Conservation (phyloP, 306 rosid species). For the Benincasa hispida region DNA sequence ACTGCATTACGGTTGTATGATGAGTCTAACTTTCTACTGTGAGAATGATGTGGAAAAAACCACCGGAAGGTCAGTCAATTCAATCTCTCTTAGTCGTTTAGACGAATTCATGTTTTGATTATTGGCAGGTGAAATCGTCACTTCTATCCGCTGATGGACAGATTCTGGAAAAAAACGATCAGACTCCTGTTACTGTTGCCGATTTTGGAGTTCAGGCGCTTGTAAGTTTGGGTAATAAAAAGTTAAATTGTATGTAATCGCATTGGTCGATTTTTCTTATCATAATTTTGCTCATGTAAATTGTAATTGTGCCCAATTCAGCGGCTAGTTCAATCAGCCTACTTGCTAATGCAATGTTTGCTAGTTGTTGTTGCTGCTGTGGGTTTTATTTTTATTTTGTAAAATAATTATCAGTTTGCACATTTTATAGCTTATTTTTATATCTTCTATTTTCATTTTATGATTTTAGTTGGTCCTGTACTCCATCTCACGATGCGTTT, state of each 20-base stretch:
- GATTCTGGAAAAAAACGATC: conserved; percentile 50
- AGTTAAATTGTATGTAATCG: neutral
- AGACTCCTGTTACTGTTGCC: conserved; percentile 83
- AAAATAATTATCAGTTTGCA: neutral
- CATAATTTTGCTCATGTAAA: neutral
- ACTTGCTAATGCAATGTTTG: neutral
- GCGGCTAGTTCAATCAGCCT: neutral
- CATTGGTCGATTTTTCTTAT: neutral
- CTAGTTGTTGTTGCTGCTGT: neutral
- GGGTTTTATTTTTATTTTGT: neutral
- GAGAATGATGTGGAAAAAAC: neutral
- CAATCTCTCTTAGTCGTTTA: neutral
- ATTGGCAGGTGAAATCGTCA: conserved; percentile 50
- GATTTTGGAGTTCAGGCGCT: conserved; percentile 93
- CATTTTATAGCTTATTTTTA: neutral
- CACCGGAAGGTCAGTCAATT: neutral
- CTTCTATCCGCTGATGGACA: conserved; percentile 29
- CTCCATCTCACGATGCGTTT: neutral
- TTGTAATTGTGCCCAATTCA: neutral
- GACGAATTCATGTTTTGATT: neutral
- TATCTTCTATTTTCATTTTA: neutral
- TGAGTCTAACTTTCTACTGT: neutral
- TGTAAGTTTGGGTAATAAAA: conserved; percentile 68
- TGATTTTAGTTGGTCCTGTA: neutral
- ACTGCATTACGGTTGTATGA: neutral